Percentiles rank a stretch among this genome's conserved stretches.
These are phyloP conservation scores for Agapanthus africanus DNA, from an alignment of 106 monocot species.

Conservation along the genomic window DNA sequence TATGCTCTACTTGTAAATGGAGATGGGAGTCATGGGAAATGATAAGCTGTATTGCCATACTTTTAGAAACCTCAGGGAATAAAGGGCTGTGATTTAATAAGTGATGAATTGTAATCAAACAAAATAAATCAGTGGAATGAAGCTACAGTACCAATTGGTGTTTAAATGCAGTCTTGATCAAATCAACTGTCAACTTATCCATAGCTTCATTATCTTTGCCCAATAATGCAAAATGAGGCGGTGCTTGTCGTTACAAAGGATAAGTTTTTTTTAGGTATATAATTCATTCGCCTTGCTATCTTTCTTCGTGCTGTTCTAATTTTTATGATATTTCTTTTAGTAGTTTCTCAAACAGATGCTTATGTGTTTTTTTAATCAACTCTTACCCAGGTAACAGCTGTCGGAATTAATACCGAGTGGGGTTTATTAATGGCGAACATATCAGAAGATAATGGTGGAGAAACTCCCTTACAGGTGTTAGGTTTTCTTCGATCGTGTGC, in stretches of 20 bases:
- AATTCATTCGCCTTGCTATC: no score
- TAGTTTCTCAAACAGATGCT: no score
- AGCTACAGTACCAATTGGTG: background rate
- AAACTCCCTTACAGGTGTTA: slow-evolving; percentile 91
- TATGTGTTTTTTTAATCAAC: no score
- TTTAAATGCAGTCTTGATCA: background rate
- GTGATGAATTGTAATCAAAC: no score
- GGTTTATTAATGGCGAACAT: slow-evolving; percentile 94
- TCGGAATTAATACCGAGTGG: slow-evolving; percentile 98
- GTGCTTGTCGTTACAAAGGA: background rate
- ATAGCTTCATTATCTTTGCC: background rate
- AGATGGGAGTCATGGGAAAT: background rate
- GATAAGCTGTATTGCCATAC: background rate
- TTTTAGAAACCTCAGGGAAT: background rate
- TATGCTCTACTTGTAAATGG: slow-evolving; percentile 1
- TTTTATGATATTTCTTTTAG: background rate
- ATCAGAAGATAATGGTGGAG: slow-evolving; percentile 92
- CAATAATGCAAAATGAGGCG: background rate
- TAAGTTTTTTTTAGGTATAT: no score
- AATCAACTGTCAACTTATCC: background rate
- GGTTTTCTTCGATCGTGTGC: background rate
- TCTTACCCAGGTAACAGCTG: slow-evolving; percentile 90
- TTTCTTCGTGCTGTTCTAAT: background rate
- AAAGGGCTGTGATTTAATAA: no score
- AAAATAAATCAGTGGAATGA: background rate